Evolutionary conservation across 1,139 yeast species (phyloP), one percentile per base, ranked within the genome.

Genomic region (Pichia cactophila): DNA sequence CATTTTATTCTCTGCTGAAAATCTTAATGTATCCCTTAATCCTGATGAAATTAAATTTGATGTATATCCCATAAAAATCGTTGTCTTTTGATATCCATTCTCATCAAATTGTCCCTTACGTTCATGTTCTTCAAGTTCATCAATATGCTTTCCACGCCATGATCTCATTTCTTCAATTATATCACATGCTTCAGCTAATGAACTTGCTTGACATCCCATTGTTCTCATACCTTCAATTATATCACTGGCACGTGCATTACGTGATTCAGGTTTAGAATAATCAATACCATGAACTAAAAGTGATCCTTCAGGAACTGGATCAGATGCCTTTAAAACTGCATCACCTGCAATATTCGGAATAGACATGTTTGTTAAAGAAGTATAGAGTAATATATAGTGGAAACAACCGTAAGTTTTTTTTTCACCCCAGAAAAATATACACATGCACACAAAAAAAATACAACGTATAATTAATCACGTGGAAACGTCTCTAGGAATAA

Each of bases 181-280:
- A 29, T 87, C 95, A 65, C 97, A 89, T 2, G 97, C 97, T 58
- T 81, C 74, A 31, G 89, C 83, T 42, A 92, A 75, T 3, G 94
- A 77, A 20, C 90, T 78, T 6, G 96, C 98, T 70, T 92, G 99
- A 74, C 92, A 94, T n/a, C 99, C 99, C 97, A 92, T 92, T 43
- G 81, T 81, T 59, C 73, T 79, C 98, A 94, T 92, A 40, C 94
- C 79, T 37, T 72, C 73, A 56, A 92, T 77, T 57, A 92, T 72
- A 61, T 87, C 94, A 17, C 75, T 73, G 29, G 97, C 97, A 46
- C 74, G 72, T 78, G 86, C 81, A 66, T 88, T 80, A 48, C 71
- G 68, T 52, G 71, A 68, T 50, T 74, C 75, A 44, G 85, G 83
- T 58, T 81, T 74, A 47, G 90, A 81, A 68, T 90, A 94, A 68